Base-by-base conservation (phyloP, 305 asterid genomes). In the Fraxinus paxiana region DNA sequence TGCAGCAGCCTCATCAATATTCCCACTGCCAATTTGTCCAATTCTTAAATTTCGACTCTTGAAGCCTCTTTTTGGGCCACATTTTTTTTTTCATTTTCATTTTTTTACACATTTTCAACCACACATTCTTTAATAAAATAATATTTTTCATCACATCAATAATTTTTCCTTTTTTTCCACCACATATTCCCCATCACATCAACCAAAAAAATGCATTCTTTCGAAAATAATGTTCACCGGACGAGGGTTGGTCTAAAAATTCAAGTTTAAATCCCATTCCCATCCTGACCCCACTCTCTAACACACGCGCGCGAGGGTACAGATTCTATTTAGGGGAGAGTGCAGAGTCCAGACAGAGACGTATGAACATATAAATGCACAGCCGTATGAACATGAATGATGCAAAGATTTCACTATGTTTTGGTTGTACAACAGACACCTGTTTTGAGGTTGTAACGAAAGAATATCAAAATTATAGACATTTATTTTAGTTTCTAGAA, bases 261-360 rank as follows among this genome's bases (percentile, higher is more conserved):
- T 41, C 51, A 41, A 43, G 54, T 12, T 12, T 10, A 43, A 8
- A 38, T 41, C 51, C 51, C 51, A 10, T 0, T 41, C 15, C 69
- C 82, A 54, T 51, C 34, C 63, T 59, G 22, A 12, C 33, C 59
- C 30, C 63, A 43, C 71, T 7, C 69, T 35, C 41, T 26, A 9
- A 10, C 13, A 0, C 69, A 18, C 8, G 22, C 13, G 26, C 43
- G 37, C 54, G 38, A n/a, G 3, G 24, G 56, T 13, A 13, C 34
- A 59, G 13, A 28, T 18, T 77, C 43, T 48, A 61, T 26, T 67
- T 67, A 15, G 20, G 28, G 69, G 5, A 24, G 4, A 73, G 33
- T 20, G 22, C 75, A 83, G 74, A 18, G 10, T 12, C 77, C 77
- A 79, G 87, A 85, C 84, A 79, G 83, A 79, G 77, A 75, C 77